Evolutionary conservation across 179 eudicot species (phyloP).

Genomic region (Actinidia polygama): DNA sequence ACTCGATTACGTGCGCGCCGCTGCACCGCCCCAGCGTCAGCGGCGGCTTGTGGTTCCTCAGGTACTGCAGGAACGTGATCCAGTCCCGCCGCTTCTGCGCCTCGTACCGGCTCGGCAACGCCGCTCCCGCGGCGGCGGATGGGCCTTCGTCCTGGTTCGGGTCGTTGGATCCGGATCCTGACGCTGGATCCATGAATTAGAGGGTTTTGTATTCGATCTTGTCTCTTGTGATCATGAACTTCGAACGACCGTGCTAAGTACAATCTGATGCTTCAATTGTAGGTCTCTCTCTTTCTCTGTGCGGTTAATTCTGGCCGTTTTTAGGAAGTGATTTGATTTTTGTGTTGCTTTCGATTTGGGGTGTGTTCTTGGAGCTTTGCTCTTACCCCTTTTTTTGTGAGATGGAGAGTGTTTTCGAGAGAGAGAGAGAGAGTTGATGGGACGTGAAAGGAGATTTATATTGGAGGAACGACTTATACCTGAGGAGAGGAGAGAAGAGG

Average conservation of each 20-base stretch:
- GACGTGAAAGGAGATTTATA: slow-evolving; percentile 30
- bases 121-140: slow-evolving; percentile 20
- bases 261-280: background rate
- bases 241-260: background rate
- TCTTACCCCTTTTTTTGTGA: background rate
- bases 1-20: slow-evolving; percentile 87
- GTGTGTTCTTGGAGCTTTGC: background rate
- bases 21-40: slow-evolving; percentile 66
- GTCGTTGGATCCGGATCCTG: slow-evolving; percentile 27
- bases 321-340: background rate
- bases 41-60: slow-evolving; percentile 83
- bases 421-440: slow-evolving; percentile 31
- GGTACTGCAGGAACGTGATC: slow-evolving; percentile 78
- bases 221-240: background rate
- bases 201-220: background rate
- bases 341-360: background rate
- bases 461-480: background rate
- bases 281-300: background rate
- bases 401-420: slow-evolving; percentile 4
- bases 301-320: background rate
- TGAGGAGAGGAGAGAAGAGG: too few relatives aligned
- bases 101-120: slow-evolving; percentile 71
- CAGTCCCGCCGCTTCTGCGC: slow-evolving; percentile 87
- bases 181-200: slow-evolving; percentile 28
- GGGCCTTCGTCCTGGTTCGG: slow-evolving; percentile 25